A percentile compares a stretch with the other conserved stretches of the same genome.
These are phyloP conservation scores for Trichothecium roseum DNA, from an alignment of 2,329 filamentous ascomycete genomes.

Conservation along the genomic window DNA sequence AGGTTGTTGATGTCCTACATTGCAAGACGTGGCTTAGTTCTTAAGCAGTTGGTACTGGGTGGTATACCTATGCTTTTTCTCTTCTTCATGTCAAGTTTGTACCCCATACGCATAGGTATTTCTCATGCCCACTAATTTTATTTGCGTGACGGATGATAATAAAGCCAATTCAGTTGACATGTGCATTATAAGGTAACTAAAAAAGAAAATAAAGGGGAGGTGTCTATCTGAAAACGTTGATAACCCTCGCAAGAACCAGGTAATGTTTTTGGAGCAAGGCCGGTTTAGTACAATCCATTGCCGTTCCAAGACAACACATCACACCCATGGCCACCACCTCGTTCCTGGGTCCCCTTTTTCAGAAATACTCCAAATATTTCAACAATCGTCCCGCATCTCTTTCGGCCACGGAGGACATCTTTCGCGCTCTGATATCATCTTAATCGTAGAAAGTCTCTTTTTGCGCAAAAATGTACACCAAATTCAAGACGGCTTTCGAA, in stretches of 20 bases:
- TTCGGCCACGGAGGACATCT: slow-evolving; percentile 8
- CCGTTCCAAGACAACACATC: too few species aligned
- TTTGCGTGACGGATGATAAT: background rate
- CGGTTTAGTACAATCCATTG: too few species aligned
- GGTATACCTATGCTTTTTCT: background rate
- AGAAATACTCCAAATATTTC: slow-evolving; percentile 3
- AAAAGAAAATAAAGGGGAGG: slow-evolving; percentile 27
- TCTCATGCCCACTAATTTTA: too few species aligned
- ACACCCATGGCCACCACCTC: too few species aligned
- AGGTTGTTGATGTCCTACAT: too few species aligned
- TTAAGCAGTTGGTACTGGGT: slow-evolving; percentile 1
- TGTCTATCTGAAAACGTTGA: slow-evolving; percentile 13
- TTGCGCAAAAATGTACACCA: slow-evolving; percentile 21
- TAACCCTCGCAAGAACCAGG: background rate
- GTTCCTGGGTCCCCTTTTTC: background rate
- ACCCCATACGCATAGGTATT: too few species aligned
- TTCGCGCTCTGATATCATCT: slow-evolving; percentile 19
- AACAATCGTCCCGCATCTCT: slow-evolving; percentile 1
- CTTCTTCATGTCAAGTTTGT: background rate
- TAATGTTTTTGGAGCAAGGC: too few species aligned
- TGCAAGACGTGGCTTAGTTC: too few species aligned
- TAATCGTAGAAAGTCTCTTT: slow-evolving; percentile 15
- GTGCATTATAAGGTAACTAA: slow-evolving; percentile 54
- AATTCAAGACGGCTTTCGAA: slow-evolving; percentile 24
- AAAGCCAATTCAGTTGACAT: slow-evolving; percentile 37